Percentiles rank a stretch among this genome's conserved stretches.
These are phyloP conservation scores for Wakefieldia striispora DNA, from an alignment of 768 basidiomycete species.

Conservation along the genomic window DNA sequence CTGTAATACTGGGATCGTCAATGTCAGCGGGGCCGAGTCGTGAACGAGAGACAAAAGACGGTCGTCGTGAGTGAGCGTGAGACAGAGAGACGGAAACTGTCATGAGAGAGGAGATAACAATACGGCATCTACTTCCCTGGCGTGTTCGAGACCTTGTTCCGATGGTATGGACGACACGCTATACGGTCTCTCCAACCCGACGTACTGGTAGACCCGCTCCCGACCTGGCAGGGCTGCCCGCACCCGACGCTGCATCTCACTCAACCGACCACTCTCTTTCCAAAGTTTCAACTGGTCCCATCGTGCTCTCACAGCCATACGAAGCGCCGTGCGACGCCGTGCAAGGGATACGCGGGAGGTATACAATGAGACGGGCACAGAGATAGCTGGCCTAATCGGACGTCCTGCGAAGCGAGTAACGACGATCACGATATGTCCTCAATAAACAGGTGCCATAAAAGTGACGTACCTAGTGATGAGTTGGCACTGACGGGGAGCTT, in stretches of 20 bases:
- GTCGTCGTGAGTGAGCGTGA: background rate
- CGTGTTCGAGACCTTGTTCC: background rate
- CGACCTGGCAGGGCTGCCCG: conserved; percentile 26
- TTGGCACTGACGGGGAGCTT: conserved; percentile 2
- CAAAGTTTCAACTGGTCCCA: conserved; percentile 30
- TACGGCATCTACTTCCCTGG: background rate
- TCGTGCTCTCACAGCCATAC: conserved; percentile 25
- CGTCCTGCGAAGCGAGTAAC: conserved; percentile 10
- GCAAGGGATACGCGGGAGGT: conserved; percentile 23
- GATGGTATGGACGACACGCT: background rate
- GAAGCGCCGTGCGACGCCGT: conserved; percentile 27
- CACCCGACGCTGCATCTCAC: conserved; percentile 29
- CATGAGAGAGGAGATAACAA: conserved; percentile 6
- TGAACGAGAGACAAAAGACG: conserved; percentile 8
- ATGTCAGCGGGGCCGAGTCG: conserved; percentile 8
- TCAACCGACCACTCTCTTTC: conserved; percentile 26
- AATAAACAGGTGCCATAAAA: background rate
- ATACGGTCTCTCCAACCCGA: conserved; percentile 18
- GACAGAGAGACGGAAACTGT: conserved; percentile 1
- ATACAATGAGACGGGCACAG: conserved; percentile 4
- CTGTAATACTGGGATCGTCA: background rate
- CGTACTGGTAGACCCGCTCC: conserved; percentile 32
- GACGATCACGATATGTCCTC: background rate
- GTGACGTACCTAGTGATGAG: conserved; percentile 9
- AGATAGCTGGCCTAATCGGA: conserved; percentile 8